A percentile compares a stretch with the other conserved stretches of the same genome.
These are phyloP conservation scores for Gyromitra esculenta DNA, from an alignment of 2,329 filamentous ascomycete species.

Conservation along the genomic window DNA sequence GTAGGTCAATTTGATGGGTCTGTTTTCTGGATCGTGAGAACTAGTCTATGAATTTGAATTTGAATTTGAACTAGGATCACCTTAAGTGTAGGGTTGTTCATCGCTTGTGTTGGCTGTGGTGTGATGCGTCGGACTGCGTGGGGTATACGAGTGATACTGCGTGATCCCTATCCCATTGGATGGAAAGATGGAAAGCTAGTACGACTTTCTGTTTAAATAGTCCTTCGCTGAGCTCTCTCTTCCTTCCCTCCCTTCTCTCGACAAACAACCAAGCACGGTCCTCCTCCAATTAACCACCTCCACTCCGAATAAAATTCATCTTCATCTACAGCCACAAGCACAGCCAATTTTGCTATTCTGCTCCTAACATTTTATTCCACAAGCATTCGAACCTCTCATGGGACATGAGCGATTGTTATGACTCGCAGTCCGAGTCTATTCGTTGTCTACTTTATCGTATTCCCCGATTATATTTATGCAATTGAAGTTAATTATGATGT, in stretches of 20 bases:
- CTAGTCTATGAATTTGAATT: neutral
- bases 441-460: neutral
- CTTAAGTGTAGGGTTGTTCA: neutral
- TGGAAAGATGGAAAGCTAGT: neutral
- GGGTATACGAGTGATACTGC: neutral
- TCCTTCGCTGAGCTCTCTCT: neutral
- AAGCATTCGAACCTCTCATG: neutral
- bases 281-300: neutral
- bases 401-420: neutral
- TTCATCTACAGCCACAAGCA: neutral
- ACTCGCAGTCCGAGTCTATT: neutral
- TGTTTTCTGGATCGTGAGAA: neutral
- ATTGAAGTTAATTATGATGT: neutral
- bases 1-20: slow-evolving; percentile 1
- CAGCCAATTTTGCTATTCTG: neutral
- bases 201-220: neutral
- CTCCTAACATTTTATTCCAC: neutral
- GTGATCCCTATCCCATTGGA: neutral
- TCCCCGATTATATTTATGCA: neutral
- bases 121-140: neutral
- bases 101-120: neutral
- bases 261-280: too few species aligned
- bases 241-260: neutral
- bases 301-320: neutral
- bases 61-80: too few species aligned